A percentile compares a stretch with the other conserved stretches of the same genome.
Conservation (phyloP, 2,329 filamentous ascomycete genomes). For the Pezicula radicicola region DNA sequence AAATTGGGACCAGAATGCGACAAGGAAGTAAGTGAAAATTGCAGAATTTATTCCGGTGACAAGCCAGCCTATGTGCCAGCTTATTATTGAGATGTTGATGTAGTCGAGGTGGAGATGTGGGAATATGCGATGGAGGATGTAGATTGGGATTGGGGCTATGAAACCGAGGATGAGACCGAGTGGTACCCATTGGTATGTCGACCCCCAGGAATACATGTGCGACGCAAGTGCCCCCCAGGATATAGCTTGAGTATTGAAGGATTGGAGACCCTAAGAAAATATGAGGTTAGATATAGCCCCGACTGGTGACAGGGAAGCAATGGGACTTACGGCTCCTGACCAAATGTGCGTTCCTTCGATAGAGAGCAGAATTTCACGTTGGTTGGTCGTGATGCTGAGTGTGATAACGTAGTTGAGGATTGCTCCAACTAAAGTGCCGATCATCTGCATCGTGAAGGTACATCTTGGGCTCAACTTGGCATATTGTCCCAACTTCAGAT, state of each 20-base stretch:
- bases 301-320: not conserved
- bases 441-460: constrained; percentile 58
- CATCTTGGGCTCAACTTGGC: constrained; percentile 59
- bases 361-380: constrained; percentile 59
- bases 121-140: constrained; percentile 48
- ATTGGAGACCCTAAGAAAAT: constrained; percentile 38
- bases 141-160: constrained; percentile 59
- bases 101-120: constrained; percentile 61
- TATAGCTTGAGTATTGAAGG: constrained; percentile 65
- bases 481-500: constrained; percentile 46
- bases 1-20: constrained; percentile 67
- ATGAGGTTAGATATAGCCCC: not conserved
- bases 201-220: constrained; percentile 63
- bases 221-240: constrained; percentile 72
- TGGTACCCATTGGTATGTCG: constrained; percentile 62
- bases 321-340: constrained; percentile 44
- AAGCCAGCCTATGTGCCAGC: constrained; percentile 59
- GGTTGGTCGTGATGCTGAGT: constrained; percentile 61
- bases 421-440: constrained; percentile 38
- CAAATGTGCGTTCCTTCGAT: constrained; percentile 57
- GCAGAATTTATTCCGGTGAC: constrained; percentile 68
- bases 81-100: constrained; percentile 65
- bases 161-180: constrained; percentile 74
- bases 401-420: constrained; percentile 57
- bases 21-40: constrained; percentile 66